A percentile compares a stretch with the other conserved stretches of the same genome.
Conservation (phyloP, 2,329 filamentous ascomycete species). For the Chalaropsis thielavioides region DNA sequence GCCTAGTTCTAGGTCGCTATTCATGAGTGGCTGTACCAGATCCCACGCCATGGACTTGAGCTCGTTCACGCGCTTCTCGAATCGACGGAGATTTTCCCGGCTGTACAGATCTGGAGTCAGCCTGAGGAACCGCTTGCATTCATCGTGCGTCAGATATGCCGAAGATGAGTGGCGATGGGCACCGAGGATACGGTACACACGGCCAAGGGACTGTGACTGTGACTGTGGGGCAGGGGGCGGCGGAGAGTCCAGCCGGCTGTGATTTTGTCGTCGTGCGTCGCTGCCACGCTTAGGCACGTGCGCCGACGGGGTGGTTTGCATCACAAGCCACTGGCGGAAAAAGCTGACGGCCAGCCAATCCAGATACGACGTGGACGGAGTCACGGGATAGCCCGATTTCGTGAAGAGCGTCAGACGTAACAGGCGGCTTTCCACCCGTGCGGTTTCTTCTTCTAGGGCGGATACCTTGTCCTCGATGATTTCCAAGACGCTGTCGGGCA, state of each 20-base stretch:
- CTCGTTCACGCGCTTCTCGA: constrained; percentile 79
- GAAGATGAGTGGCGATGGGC: constrained; percentile 34
- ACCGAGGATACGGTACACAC: constrained; percentile 66
- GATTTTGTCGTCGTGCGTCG: constrained; percentile 21
- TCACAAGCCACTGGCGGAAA: constrained; percentile 86
- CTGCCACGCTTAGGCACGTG: neutral
- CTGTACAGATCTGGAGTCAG: constrained; percentile 68
- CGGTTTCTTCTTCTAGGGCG: constrained; percentile 71
- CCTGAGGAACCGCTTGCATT: constrained; percentile 82
- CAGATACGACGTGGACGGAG: constrained; percentile 62
- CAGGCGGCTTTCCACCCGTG: constrained; percentile 63
- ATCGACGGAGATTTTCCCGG: constrained; percentile 69
- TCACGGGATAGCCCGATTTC: constrained; percentile 66
- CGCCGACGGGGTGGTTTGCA: constrained; percentile 62
- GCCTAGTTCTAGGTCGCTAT: constrained; percentile 71
- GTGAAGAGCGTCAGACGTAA: constrained; percentile 71
- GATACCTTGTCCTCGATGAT: constrained; percentile 92
- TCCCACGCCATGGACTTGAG: constrained; percentile 73
- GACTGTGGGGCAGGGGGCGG: neutral
- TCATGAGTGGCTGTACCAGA: constrained; percentile 71
- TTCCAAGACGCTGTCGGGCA: constrained; percentile 66
- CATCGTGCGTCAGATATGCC: constrained; percentile 66
- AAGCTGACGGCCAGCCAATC: constrained; percentile 81
- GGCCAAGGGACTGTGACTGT: constrained; percentile 37
- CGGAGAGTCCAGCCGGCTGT: constrained; percentile 19